A percentile compares a stretch with the other conserved stretches of the same genome.
phyloP scores from a whole-genome alignment of 1,284 basidiomycete species.

The Ganoderma boninense region DNA sequence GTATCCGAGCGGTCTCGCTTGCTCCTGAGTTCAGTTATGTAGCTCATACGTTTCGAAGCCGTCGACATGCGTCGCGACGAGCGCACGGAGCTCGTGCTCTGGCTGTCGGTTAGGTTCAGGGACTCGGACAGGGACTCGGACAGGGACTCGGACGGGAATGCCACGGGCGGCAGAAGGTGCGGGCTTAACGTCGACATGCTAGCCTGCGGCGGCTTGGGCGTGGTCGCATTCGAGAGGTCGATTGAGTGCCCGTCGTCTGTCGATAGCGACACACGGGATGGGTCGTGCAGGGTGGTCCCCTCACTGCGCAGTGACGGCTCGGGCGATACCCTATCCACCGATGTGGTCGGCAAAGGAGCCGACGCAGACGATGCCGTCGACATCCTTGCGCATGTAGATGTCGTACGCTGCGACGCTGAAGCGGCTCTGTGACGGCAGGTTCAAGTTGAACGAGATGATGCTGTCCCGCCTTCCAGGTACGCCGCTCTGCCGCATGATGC shows the following conservation, averaged over 20 bases:
- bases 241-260: conserved; percentile 57
- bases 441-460: conserved; percentile 45
- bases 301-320: conserved; percentile 36
- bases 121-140: conserved; percentile 83
- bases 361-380: conserved; percentile 57
- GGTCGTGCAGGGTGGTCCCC: conserved; percentile 39
- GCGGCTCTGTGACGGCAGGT: conserved; percentile 52
- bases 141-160: conserved; percentile 79
- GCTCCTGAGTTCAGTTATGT: conserved; percentile 79
- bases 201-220: conserved; percentile 9
- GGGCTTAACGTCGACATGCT: conserved; percentile 42
- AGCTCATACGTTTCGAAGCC: conserved; percentile 79
- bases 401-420: conserved; percentile 62
- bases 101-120: conserved; percentile 59
- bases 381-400: conserved; percentile 50
- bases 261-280: conserved; percentile 71
- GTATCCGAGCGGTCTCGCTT: conserved; percentile 88
- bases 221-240: conserved; percentile 32
- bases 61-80: conserved; percentile 53
- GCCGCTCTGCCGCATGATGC: conserved; percentile 68
- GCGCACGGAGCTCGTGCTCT: conserved; percentile 39
- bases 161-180: conserved; percentile 83
- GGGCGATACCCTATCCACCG: conserved; percentile 33
- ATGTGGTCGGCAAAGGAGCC: conserved; percentile 10
- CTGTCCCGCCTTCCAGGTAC: conserved; percentile 43